Percentiles rank a stretch among this genome's conserved stretches.
phyloP scores from a whole-genome alignment of 495 filamentous ascomycete species.

The Jackrogersella multiformis region DNA sequence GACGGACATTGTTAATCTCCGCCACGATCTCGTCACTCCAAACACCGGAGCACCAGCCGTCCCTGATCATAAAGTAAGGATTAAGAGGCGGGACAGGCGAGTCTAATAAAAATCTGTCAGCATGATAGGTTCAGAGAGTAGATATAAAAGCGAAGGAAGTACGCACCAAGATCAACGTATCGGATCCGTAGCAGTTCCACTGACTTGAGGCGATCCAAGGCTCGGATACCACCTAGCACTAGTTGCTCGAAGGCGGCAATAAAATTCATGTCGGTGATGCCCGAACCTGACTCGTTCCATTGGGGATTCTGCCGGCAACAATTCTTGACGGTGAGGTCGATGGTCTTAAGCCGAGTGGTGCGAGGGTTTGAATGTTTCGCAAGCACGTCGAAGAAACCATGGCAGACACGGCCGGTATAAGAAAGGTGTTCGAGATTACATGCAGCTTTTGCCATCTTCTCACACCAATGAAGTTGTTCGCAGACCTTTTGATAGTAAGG shows the following conservation, averaged over 20 bases:
- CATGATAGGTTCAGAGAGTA: conserved; percentile 1
- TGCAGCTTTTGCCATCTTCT: conserved; percentile 60
- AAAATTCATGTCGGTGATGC: conserved; percentile 73
- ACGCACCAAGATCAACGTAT: conserved; percentile 74
- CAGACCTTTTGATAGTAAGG: conserved; percentile 64
- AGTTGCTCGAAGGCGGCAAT: conserved; percentile 72
- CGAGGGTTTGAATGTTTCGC: conserved; percentile 52
- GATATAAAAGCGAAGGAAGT: conserved; percentile 23
- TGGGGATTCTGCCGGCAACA: conserved; percentile 66
- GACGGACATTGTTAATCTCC: conserved; percentile 62
- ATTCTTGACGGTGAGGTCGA: conserved; percentile 75
- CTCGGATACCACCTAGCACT: conserved; percentile 66
- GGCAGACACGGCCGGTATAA: conserved; percentile 73
- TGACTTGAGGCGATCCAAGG: conserved; percentile 60
- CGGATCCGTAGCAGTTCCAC: conserved; percentile 71
- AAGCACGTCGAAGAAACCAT: conserved; percentile 64
- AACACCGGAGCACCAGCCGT: conserved; percentile 68
- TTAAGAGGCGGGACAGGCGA: conserved; percentile 67
- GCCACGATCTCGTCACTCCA: conserved; percentile 73
- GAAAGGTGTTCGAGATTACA: conserved; percentile 68
- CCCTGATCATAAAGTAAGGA: conserved; percentile 69
- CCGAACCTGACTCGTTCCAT: conserved; percentile 67
- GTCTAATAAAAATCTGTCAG: conserved; percentile 49
- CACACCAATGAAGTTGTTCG: conserved; percentile 65
- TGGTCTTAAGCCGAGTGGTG: conserved; percentile 63